A percentile compares a stretch with the other conserved stretches of the same genome.
Evolutionary conservation across 257 asterid species (phyloP).

Genomic region (Jaltomata sinuosa): DNA sequence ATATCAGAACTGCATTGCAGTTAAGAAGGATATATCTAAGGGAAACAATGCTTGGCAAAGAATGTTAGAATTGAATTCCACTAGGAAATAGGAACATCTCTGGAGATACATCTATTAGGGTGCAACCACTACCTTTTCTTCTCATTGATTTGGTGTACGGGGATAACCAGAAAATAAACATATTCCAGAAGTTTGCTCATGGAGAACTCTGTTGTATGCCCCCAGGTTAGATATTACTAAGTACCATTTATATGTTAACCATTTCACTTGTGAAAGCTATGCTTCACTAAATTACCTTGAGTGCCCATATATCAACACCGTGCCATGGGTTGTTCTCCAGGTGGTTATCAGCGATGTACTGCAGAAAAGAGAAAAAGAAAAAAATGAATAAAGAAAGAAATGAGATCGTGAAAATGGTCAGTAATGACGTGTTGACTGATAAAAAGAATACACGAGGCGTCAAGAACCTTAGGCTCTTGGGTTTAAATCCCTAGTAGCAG

Average conservation of each 20-base stretch:
- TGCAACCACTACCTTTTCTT: background rate
- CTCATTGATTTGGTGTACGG: background rate
- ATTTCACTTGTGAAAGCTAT: background rate
- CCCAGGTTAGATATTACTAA: background rate
- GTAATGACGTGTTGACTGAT: background rate
- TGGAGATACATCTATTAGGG: background rate
- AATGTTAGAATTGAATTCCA: background rate
- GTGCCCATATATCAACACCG: constrained; percentile 69
- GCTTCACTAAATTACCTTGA: constrained; percentile 50
- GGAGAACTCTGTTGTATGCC: background rate
- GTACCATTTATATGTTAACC: background rate
- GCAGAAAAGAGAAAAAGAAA: constrained; percentile 15
- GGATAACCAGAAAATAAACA: background rate
- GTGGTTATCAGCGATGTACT: constrained; percentile 81
- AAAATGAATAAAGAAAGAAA: background rate
- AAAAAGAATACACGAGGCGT: background rate
- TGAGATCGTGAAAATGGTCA: background rate
- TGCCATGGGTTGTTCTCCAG: constrained; percentile 83
- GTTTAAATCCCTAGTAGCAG: background rate
- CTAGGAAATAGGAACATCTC: background rate
- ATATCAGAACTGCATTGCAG: background rate
- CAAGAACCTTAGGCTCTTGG: background rate
- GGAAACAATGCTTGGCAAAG: background rate
- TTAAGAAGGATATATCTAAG: background rate
- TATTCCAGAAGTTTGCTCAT: background rate